Evolutionary conservation across 75 land plant genomes (phyloP).

Genomic region (Pinus albicaulis): DNA sequence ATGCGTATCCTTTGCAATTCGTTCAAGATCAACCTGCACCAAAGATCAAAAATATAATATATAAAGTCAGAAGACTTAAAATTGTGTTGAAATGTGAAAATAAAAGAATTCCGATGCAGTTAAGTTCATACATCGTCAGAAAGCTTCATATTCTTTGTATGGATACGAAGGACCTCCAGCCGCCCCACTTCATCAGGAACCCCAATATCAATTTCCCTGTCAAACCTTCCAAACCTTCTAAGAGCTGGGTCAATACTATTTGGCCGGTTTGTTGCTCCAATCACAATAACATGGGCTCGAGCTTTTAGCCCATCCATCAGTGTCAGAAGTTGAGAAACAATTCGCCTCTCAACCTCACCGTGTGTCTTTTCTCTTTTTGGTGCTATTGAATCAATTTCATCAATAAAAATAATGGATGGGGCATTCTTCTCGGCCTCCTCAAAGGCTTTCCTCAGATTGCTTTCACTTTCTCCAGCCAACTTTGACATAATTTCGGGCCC

Average conservation of each 20-base stretch:
- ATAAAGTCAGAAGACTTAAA: background rate
- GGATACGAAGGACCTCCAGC: constrained; percentile 74
- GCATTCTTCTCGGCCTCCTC: constrained; percentile 93
- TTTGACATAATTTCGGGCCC: constrained; percentile 92
- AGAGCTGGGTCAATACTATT: constrained; percentile 90
- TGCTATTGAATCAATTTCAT: constrained; percentile 85
- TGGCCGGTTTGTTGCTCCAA: constrained; percentile 86
- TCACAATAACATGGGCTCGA: constrained; percentile 82
- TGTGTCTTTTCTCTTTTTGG: constrained; percentile 86
- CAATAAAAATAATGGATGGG: constrained; percentile 83
- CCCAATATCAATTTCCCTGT: constrained; percentile 85
- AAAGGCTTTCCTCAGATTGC: constrained; percentile 82
- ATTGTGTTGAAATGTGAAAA: background rate
- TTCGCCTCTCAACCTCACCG: constrained; percentile 86
- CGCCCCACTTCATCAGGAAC: constrained; percentile 92
- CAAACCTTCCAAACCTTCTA: constrained; percentile 82
- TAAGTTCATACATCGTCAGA: constrained; percentile 57
- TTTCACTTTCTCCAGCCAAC: constrained; percentile 87
- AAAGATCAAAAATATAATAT: background rate
- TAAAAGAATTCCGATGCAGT: no score
- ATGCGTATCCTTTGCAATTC: constrained; percentile 30
- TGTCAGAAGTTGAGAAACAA: constrained; percentile 78
- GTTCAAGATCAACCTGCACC: constrained; percentile 23
- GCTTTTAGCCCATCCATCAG: constrained; percentile 86
- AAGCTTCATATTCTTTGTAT: constrained; percentile 94